Evolutionary conservation across 352 stramenopile species (phyloP), one percentile per base, ranked within the genome.

Genomic region (Globisporangium cederbergense): DNA sequence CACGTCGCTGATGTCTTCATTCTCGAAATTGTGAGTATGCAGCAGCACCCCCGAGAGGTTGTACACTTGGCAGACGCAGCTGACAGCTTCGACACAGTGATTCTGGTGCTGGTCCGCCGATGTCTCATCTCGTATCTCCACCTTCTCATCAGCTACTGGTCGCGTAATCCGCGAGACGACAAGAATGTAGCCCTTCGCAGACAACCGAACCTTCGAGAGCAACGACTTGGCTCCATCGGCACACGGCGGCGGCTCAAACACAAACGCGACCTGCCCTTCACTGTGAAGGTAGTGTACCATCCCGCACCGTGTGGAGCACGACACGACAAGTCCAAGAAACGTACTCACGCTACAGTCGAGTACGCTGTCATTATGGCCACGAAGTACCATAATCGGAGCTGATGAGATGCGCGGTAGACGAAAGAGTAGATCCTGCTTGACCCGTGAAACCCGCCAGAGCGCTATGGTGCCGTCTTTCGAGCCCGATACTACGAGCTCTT

Each of bases 241-340:
- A 50, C 58, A 66, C 7, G 10, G 14, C 2, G 63, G 56, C n/a
- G 72, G 78, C 58, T 84, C 73, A 14, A 89, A 76, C n/a, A 74
- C 64, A 58, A 91, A 93, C 4, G 86, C 79, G 3, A 93, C 86
- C 58, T 85, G 71, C 9, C 83, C 86, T 55, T 90, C 73, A 22
- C 89, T 81, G 56, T 93, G 81, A 7, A 94, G 40, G 55, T 88
- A 93, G 61, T 93, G 84, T 1, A 87, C 75, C 34, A 96, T 73
- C 0, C 69, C 81, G n/a, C 78, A 65, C 0, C 57, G 58, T 40
- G 65, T 56, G 0, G 88, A 89, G 42, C 84, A 93, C 0, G 85
- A 93, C 4, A 73, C 84, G 3, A 88, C 79, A 8, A 91, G 61
- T 1, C 86, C 82, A 11, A 92, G 52, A 36, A 81, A 85, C 3